Evolutionary conservation across 441 rosid genomes (phyloP).

Genomic region (Rhodomyrtus psidioides): DNA sequence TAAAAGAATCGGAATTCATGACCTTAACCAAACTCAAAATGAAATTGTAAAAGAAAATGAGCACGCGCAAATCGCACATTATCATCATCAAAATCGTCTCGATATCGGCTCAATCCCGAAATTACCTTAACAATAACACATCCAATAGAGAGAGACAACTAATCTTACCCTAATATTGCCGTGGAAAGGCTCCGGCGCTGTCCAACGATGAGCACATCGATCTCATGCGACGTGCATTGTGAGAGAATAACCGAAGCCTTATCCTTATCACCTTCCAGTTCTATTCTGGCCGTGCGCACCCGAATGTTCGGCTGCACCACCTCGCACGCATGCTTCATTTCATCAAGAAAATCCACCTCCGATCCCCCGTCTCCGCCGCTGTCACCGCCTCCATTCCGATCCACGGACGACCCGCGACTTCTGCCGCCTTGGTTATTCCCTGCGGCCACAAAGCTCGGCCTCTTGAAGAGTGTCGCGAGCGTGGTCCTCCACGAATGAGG

Average conservation of each 20-base stretch:
- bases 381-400: background rate
- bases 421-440: background rate
- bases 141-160: background rate
- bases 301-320: constrained; percentile 46
- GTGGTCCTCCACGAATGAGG: constrained; percentile 48
- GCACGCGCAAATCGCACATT: background rate
- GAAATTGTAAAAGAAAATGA: background rate
- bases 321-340: constrained; percentile 55
- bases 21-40: background rate
- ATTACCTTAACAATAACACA: background rate
- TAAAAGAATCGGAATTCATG: background rate
- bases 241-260: constrained; percentile 53
- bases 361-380: constrained; percentile 9
- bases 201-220: constrained; percentile 66
- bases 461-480: constrained; percentile 42
- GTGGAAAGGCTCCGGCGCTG: constrained; percentile 60
- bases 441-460: constrained; percentile 7
- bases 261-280: constrained; percentile 30
- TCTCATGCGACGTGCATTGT: constrained; percentile 30
- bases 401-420: background rate
- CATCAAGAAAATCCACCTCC: constrained; percentile 59
- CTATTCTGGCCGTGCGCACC: constrained; percentile 29
- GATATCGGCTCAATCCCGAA: background rate
- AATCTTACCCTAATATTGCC: constrained; percentile 55
- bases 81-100: background rate